A percentile compares a stretch with the other conserved stretches of the same genome.
Evolutionary conservation across 2,329 filamentous ascomycete species (phyloP).

Genomic region (Whalleya microplaca): DNA sequence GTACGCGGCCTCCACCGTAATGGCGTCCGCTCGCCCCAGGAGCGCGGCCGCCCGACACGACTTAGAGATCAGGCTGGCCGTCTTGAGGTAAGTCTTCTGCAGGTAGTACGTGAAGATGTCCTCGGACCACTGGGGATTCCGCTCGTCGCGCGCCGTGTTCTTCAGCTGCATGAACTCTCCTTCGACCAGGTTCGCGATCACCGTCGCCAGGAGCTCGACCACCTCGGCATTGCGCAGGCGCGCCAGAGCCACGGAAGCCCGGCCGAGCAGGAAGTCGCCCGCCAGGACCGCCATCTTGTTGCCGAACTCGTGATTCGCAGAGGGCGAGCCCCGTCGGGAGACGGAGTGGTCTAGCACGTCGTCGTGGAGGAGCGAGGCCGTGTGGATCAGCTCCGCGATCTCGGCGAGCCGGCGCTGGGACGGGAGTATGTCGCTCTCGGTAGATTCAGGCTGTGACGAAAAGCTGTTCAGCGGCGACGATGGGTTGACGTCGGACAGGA

Average conservation of each 20-base stretch:
- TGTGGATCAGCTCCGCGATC: constrained; percentile 97
- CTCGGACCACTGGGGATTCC: constrained; percentile 81
- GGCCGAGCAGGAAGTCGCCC: constrained; percentile 92
- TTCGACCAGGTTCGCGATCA: constrained; percentile 96
- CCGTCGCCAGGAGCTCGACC: constrained; percentile 89
- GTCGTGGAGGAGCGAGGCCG: constrained; percentile 93
- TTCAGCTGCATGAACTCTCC: constrained; percentile 99
- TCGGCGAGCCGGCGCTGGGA: constrained; percentile 90
- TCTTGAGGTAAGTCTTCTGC: constrained; percentile 98
- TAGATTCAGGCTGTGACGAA: constrained; percentile 47
- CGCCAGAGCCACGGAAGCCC: constrained; percentile 91
- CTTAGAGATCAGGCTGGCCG: constrained; percentile 93
- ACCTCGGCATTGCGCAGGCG: constrained; percentile 91
- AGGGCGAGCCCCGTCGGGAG: constrained; percentile 80
- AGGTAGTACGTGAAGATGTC: constrained; percentile 92
- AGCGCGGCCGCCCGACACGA: constrained; percentile 89
- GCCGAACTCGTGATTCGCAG: constrained; percentile 92
- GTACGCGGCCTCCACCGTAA: constrained; percentile 90
- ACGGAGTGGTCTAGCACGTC: constrained; percentile 96
- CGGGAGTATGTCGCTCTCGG: constrained; percentile 77
- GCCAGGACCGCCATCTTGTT: constrained; percentile 99
- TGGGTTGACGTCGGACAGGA: constrained; percentile 84
- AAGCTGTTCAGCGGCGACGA: constrained; percentile 59
- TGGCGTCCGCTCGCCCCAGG: constrained; percentile 74
- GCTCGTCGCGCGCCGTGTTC: constrained; percentile 89